Evolutionary conservation across 345 rosid species (phyloP), one percentile per base, ranked within the genome.

Genomic region (Capsella bursapastoris): DNA sequence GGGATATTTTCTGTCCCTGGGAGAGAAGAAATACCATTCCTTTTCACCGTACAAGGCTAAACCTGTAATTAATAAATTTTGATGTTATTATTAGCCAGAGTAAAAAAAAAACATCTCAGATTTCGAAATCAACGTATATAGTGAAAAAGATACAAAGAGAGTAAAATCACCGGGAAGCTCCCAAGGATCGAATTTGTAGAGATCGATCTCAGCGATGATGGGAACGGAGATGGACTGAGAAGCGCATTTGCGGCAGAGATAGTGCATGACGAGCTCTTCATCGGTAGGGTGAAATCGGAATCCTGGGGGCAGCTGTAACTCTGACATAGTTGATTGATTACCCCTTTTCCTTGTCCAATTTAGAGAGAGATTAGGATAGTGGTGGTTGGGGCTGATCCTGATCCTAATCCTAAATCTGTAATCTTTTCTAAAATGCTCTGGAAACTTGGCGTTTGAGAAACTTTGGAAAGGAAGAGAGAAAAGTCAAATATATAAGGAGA

Each of bases 11-110:
- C 97, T 62, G 55, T 89, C 97, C 50, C 98, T 73, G 0, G 96
- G 98, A 15, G 97, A 83, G 74, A 94, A 94, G 73, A 91, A 94
- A 76, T 88, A 94, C 98, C 98, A 94, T 79, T 94, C 98, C 64
- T 94, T 94, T 67, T 94, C 97, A 6, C 97, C 98, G 48, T 91
- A 94, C 79, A 76, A 75, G 22, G 97, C 87, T 86, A 84, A 70
- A 28, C 80, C 98, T 94, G 88, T 27, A 51, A 2, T 11, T 22
- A 22, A 18, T 22, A 6, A 32, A 6, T 32, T 29, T 32, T 32
- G 35, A 32, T 32, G 7, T 32, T 32, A 44, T 5, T 45, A 8
- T 10, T 45, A 64, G 28, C 52, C 2, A 49, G 67, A 37, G 25
- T 22, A 1, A 16, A 28, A 6, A n/a, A 38, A 0, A 49, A 31